Evolutionary conservation across 1,284 basidiomycete genomes (phyloP).

Genomic region (Mycena citricolor): DNA sequence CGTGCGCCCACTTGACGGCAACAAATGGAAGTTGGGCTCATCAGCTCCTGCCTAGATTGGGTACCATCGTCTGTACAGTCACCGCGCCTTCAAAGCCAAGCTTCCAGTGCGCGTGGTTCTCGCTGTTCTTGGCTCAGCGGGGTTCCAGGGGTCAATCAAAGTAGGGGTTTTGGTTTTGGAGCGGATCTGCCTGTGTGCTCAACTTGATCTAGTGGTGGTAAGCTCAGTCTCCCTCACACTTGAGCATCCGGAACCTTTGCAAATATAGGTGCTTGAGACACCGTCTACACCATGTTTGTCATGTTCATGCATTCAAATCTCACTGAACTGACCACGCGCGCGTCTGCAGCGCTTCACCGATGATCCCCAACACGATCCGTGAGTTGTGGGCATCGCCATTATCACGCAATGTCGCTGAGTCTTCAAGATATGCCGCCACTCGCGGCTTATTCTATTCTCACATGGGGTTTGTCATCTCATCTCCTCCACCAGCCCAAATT

Average conservation of each 20-base stretch:
- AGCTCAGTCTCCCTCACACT: slow-evolving; percentile 49
- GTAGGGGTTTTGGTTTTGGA: slow-evolving; percentile 24
- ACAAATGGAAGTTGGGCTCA: background rate
- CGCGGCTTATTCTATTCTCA: slow-evolving; percentile 74
- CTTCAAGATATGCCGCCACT: slow-evolving; percentile 67
- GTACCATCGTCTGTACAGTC: slow-evolving; percentile 77
- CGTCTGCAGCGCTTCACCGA: slow-evolving; percentile 67
- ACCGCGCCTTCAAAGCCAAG: slow-evolving; percentile 65
- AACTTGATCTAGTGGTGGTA: slow-evolving; percentile 21
- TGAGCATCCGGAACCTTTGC: no score
- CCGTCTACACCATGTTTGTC: slow-evolving; percentile 72
- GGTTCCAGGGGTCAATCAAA: slow-evolving; percentile 48
- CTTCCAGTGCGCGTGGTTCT: slow-evolving; percentile 56
- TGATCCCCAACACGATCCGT: slow-evolving; percentile 73
- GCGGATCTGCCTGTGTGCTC: slow-evolving; percentile 37
- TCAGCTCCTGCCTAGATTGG: slow-evolving; percentile 41
- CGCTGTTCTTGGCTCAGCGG: slow-evolving; percentile 67
- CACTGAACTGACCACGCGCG: background rate
- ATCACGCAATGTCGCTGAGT: background rate
- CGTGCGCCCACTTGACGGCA: background rate
- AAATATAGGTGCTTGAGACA: slow-evolving; percentile 72
- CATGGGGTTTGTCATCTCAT: slow-evolving; percentile 58
- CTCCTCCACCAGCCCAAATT: no score
- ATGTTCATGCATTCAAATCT: slow-evolving; percentile 42
- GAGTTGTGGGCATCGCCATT: slow-evolving; percentile 25